phyloP scores from a whole-genome alignment of 2,329 filamentous ascomycete species.

The Davidsoniella australis region DNA sequence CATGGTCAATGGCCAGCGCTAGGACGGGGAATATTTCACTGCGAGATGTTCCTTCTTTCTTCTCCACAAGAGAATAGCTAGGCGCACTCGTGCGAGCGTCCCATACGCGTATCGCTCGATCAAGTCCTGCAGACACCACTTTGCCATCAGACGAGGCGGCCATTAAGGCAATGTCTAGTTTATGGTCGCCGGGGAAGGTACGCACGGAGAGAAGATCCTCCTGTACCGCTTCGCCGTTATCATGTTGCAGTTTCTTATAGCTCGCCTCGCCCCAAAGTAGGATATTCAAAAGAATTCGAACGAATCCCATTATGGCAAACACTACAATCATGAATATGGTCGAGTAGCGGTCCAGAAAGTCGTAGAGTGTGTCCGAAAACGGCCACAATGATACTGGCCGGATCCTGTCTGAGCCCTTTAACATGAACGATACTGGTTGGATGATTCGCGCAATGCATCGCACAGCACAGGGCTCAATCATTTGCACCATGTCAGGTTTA shows the following conservation, averaged over 20 bases:
- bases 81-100: conserved; percentile 30
- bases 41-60: conserved; percentile 25
- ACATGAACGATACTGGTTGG: conserved; percentile 56
- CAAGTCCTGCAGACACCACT: conserved; percentile 52
- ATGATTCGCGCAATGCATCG: conserved; percentile 60
- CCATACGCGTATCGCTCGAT: conserved; percentile 52
- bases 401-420: conserved; percentile 49
- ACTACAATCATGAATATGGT: conserved; percentile 44
- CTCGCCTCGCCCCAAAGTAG: conserved; percentile 49
- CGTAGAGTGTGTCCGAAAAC: conserved; percentile 29
- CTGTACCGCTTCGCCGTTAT: conserved; percentile 24
- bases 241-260: conserved; percentile 22
- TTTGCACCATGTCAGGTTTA: conserved; percentile 47
- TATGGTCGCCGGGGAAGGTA: conserved; percentile 45
- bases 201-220: conserved; percentile 37
- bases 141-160: conserved; percentile 44
- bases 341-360: conserved; percentile 46
- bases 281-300: conserved; percentile 57
- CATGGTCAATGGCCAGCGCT: conserved; percentile 46
- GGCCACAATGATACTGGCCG: conserved; percentile 27
- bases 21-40: conserved; percentile 40
- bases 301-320: conserved; percentile 42
- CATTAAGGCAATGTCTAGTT: conserved; percentile 51
- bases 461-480: conserved; percentile 53
- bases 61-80: conserved; percentile 25